Evolutionary conservation across 108 stramenopile genomes (phyloP).

Genomic region (Craspedostauros australis): DNA sequence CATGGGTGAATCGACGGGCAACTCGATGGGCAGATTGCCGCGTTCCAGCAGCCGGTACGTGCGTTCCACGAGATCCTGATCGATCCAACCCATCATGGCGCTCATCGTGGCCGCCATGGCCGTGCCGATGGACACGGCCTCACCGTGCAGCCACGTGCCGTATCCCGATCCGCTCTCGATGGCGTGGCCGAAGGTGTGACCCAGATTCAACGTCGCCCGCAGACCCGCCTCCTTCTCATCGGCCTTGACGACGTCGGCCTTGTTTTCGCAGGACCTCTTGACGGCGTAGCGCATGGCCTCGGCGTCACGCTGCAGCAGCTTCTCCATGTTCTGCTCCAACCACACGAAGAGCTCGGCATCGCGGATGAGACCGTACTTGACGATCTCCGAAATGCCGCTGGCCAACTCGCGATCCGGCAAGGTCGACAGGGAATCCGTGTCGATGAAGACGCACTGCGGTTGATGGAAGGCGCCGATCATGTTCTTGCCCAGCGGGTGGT

Average conservation of each 20-base stretch:
- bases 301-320: slow-evolving; percentile 70
- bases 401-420: slow-evolving; percentile 93
- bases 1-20: slow-evolving; percentile 81
- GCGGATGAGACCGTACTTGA: slow-evolving; percentile 94
- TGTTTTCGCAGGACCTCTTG: slow-evolving; percentile 86
- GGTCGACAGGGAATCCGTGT: slow-evolving; percentile 75
- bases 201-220: slow-evolving; percentile 95
- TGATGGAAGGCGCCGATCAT: slow-evolving; percentile 99
- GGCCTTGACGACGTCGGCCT: slow-evolving; percentile 92
- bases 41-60: slow-evolving; percentile 55
- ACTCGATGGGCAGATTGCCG: slow-evolving; percentile 64
- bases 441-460: slow-evolving; percentile 91
- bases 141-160: slow-evolving; percentile 93
- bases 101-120: slow-evolving; percentile 94
- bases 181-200: slow-evolving; percentile 99
- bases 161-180: slow-evolving; percentile 95
- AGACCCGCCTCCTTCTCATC: slow-evolving; percentile 94
- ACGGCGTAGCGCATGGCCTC: slow-evolving; percentile 78
- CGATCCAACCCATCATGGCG: slow-evolving; percentile 84
- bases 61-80: slow-evolving; percentile 47
- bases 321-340: slow-evolving; percentile 85
- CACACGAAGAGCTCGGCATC: slow-evolving; percentile 90
- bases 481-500: slow-evolving; percentile 96
- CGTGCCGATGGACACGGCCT: slow-evolving; percentile 95
- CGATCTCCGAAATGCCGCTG: slow-evolving; percentile 88